Evolutionary conservation across 441 rosid species (phyloP), one percentile per base, ranked within the genome.

Genomic region (Adansonia madagascariensis): DNA sequence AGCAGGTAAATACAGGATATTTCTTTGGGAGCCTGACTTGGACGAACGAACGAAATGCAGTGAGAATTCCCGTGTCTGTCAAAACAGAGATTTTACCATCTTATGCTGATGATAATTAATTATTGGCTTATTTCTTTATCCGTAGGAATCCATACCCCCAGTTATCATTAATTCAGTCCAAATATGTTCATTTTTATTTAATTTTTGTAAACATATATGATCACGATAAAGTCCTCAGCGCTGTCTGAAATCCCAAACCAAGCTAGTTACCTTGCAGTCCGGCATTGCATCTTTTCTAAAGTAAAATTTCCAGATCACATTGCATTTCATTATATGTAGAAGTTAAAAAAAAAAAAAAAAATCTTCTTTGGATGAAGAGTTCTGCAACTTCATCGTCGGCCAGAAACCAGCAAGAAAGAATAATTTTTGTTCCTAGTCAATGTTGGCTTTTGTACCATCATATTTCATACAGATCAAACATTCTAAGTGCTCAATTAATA

Each of bases 1-100:
- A 61, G 5, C 17, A 31, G 46, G 70, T 78, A 52, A 83, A 77
- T 57, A 79, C 80, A 75, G 88, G 79, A 47, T 92, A 90, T 82
- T 86, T 64, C 50, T 93, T 93, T 76, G 96, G 98, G 1, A 90
- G 88, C 92, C 88, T 83, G 73, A 85, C 84, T 56, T 91, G 93
- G 93, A 78, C 82, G 8, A 87, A 90, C 78, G 80, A 81, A 15
- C 35, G 57, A 65, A 91, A 89, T 71, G 55, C 47, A 22, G 98
- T 92, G 46, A 86, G 84, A 80, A 94, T 97, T 83, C 97, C 95
- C 3, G 65, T 91, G 59, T 92, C 88, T 10, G 79, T 91, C 15
- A 85, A 82, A 64, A 81, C 83, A 8, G 17, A 55, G 63, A 9
- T 55, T 71, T 71, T 55, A 5, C 64, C 35, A 18, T 71, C 31